phyloP scores from a whole-genome alignment of 2,329 filamentous ascomycete species.

The Colletotrichum eremochloae region DNA sequence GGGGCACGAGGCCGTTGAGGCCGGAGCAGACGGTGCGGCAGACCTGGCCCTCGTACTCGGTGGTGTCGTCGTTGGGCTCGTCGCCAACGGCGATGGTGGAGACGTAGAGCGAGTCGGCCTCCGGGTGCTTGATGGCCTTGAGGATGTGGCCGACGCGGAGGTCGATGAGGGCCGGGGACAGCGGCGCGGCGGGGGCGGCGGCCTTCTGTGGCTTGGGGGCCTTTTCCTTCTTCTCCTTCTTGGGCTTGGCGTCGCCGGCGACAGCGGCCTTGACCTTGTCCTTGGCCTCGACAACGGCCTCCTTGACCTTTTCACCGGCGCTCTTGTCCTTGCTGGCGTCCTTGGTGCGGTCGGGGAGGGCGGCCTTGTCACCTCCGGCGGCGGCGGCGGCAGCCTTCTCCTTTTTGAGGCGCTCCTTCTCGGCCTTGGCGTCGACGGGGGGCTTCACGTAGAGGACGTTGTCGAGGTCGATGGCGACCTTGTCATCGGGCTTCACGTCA shows the following conservation, averaged over 20 bases:
- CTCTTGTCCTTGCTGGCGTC: slow-evolving; percentile 66
- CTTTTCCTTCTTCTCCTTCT: slow-evolving; percentile 94
- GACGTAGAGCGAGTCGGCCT: slow-evolving; percentile 95
- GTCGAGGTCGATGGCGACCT: slow-evolving; percentile 82
- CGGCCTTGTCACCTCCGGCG: slow-evolving; percentile 58
- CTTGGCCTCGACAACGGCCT: slow-evolving; percentile 61
- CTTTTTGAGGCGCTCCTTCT: slow-evolving; percentile 97
- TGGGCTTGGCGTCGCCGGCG: slow-evolving; percentile 60
- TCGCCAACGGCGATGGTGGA: slow-evolving; percentile 97
- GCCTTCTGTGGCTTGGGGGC: slow-evolving; percentile 80
- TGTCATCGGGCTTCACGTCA: slow-evolving; percentile 77
- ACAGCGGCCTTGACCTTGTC: slow-evolving; percentile 62
- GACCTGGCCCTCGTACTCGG: slow-evolving; percentile 90
- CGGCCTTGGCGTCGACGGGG: slow-evolving; percentile 89
- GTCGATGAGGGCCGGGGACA: slow-evolving; percentile 90
- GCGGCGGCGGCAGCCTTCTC: slow-evolving; percentile 83
- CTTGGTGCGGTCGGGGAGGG: slow-evolving; percentile 72
- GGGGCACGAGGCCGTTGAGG: slow-evolving; percentile 89
- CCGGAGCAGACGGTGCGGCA: slow-evolving; percentile 97
- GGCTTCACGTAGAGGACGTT: slow-evolving; percentile 91
- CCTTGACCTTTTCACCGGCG: slow-evolving; percentile 62
- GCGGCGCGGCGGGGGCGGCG: slow-evolving; percentile 77
- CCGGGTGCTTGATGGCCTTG: slow-evolving; percentile 94
- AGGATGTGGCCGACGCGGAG: slow-evolving; percentile 97
- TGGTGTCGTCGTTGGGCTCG: slow-evolving; percentile 87